Conservation (phyloP, 352 stramenopile genomes). For the Pseudoperonospora humuli region DNA sequence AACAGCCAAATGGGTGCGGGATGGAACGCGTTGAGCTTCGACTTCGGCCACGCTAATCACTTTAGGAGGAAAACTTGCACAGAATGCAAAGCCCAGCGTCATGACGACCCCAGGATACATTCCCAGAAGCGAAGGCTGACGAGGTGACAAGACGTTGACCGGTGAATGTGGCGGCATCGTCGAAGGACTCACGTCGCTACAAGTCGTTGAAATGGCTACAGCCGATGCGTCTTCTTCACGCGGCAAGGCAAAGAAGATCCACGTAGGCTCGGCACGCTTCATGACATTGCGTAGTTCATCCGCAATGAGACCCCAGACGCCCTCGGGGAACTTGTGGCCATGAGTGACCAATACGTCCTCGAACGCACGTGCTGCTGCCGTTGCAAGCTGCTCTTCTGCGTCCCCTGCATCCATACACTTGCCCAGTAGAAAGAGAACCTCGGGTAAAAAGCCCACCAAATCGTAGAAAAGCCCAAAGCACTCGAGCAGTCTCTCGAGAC, state of each 20-base stretch:
- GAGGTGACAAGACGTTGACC: slow-evolving; percentile 28
- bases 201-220: too few relatives aligned
- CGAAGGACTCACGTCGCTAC: slow-evolving; percentile 4
- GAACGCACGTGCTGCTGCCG: slow-evolving; percentile 43
- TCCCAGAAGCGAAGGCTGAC: slow-evolving; percentile 46
- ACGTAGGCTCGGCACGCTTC: slow-evolving; percentile 62
- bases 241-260: slow-evolving; percentile 48
- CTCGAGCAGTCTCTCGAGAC: slow-evolving; percentile 50
- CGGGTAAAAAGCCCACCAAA: slow-evolving; percentile 61
- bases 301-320: slow-evolving; percentile 72
- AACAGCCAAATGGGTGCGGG: slow-evolving; percentile 57
- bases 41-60: slow-evolving; percentile 51
- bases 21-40: slow-evolving; percentile 48
- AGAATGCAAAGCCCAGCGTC: slow-evolving; percentile 49
- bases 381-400: slow-evolving; percentile 57
- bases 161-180: slow-evolving; percentile 10
- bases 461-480: slow-evolving; percentile 81
- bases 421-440: slow-evolving; percentile 66
- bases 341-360: slow-evolving; percentile 65
- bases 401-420: slow-evolving; percentile 77
- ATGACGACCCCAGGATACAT: slow-evolving; percentile 61
- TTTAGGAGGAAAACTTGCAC: slow-evolving; percentile 41
- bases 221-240: slow-evolving; percentile 8
- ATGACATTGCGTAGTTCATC: slow-evolving; percentile 78
- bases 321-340: slow-evolving; percentile 70